Conservation (phyloP, 2,329 filamentous ascomycete species). For the Periconia sp. region DNA sequence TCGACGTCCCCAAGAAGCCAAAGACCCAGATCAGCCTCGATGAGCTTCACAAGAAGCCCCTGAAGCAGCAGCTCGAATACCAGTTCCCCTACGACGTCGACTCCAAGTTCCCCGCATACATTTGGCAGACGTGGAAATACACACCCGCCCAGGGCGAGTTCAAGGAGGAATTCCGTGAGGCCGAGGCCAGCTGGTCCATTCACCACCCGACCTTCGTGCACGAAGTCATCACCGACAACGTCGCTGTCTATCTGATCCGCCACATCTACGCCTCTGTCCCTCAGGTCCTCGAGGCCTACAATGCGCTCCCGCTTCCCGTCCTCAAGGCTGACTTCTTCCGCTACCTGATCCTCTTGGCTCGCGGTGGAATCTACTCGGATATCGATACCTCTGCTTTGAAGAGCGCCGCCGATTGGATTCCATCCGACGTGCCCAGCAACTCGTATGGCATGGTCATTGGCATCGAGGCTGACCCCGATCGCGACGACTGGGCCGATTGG, state of each 20-base stretch:
- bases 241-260: slow-evolving; percentile 77
- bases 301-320: slow-evolving; percentile 51
- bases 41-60: slow-evolving; percentile 71
- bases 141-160: slow-evolving; percentile 78
- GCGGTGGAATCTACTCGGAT: slow-evolving; percentile 75
- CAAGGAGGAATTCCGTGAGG: slow-evolving; percentile 69
- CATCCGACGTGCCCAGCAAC: slow-evolving; percentile 71
- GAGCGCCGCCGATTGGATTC: slow-evolving; percentile 86
- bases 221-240: slow-evolving; percentile 92
- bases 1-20: slow-evolving; percentile 44
- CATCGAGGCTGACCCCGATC: slow-evolving; percentile 94
- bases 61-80: slow-evolving; percentile 82
- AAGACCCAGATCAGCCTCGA: slow-evolving; percentile 64
- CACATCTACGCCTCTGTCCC: slow-evolving; percentile 78
- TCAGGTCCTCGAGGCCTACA: slow-evolving; percentile 53
- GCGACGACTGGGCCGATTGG: slow-evolving; percentile 91
- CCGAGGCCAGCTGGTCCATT: slow-evolving; percentile 87
- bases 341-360: slow-evolving; percentile 71
- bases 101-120: slow-evolving; percentile 90
- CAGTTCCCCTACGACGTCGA: slow-evolving; percentile 92
- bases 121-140: slow-evolving; percentile 99
- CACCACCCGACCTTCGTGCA: slow-evolving; percentile 90
- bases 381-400: slow-evolving; percentile 89
- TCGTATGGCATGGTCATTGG: slow-evolving; percentile 86
- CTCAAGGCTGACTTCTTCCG: slow-evolving; percentile 68